These are phyloP conservation scores for Talaromyces borbonicus DNA, from an alignment of 495 filamentous ascomycete genomes.

Conservation along the genomic window DNA sequence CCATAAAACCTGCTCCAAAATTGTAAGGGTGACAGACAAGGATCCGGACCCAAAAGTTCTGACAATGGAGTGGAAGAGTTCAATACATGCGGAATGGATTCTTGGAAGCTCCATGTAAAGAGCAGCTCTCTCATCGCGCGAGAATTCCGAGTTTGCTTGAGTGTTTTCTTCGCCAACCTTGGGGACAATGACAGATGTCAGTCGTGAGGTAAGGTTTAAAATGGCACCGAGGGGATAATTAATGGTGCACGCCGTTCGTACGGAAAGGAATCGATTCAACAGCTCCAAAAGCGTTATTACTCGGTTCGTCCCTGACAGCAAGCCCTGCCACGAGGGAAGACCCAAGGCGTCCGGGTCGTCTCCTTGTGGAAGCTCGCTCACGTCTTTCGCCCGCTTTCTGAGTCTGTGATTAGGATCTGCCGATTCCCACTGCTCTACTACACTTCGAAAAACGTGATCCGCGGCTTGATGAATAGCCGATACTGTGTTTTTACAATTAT, in stretches of 20 bases:
- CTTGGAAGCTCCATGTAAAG: conserved; percentile 61
- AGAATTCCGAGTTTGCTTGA: conserved; percentile 52
- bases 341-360: conserved; percentile 34
- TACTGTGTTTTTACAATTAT: conserved; percentile 47
- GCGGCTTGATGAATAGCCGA: conserved; percentile 54
- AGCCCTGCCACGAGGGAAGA: conserved; percentile 58
- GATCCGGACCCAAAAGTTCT: conserved; percentile 43
- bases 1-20: conserved; percentile 59
- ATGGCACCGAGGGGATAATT: conserved; percentile 54
- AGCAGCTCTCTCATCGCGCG: conserved; percentile 66
- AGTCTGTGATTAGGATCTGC: conserved; percentile 23
- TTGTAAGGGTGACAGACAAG: conserved; percentile 43
- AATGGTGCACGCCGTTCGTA: conserved; percentile 49
- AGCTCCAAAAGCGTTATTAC: conserved; percentile 49
- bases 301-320: conserved; percentile 60
- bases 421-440: conserved; percentile 71
- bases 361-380: conserved; percentile 29
- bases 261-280: conserved; percentile 45
- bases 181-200: conserved; percentile 58
- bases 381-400: conserved; percentile 17
- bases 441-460: conserved; percentile 63
- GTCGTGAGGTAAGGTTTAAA: conserved; percentile 52
- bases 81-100: conserved; percentile 59
- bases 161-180: conserved; percentile 22
- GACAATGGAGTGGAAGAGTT: conserved; percentile 43